phyloP scores from a whole-genome alignment of 2,329 filamentous ascomycete genomes.

The Apiospora sp. region DNA sequence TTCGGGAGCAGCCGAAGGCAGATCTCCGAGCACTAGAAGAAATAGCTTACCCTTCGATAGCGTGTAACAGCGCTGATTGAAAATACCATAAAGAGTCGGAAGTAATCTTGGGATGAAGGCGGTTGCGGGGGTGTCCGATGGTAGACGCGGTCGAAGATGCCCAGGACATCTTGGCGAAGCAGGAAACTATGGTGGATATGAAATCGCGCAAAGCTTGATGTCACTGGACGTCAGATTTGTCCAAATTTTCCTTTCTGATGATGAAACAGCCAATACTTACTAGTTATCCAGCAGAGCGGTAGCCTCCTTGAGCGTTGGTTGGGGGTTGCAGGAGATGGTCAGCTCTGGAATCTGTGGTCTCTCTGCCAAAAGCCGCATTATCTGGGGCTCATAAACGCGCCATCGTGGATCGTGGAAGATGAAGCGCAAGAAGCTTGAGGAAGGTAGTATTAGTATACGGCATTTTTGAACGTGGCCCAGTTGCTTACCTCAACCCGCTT shows the following conservation, averaged over 20 bases:
- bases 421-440: neutral
- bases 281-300: constrained; percentile 31
- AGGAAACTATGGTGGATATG: constrained; percentile 40
- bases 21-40: neutral
- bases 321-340: constrained; percentile 28
- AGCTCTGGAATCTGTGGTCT: constrained; percentile 26
- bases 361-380: constrained; percentile 27
- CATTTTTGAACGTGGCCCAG: neutral
- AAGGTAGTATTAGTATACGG: neutral
- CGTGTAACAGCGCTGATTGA: constrained; percentile 46
- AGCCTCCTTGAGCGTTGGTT: constrained; percentile 28
- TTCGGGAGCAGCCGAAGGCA: neutral
- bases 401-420: constrained; percentile 32
- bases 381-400: constrained; percentile 1
- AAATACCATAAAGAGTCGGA: constrained; percentile 47
- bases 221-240: neutral
- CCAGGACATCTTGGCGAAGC: constrained; percentile 36
- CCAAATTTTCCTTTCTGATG: neutral
- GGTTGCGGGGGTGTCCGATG: neutral
- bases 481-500: constrained; percentile 29
- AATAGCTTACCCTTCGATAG: constrained; percentile 35
- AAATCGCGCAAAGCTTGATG: constrained; percentile 31
- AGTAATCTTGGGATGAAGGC: constrained; percentile 41
- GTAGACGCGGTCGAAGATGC: constrained; percentile 35
- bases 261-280: constrained; percentile 20